Conservation (phyloP, 2,329 filamentous ascomycete species). For the Botrytis galanthina region DNA sequence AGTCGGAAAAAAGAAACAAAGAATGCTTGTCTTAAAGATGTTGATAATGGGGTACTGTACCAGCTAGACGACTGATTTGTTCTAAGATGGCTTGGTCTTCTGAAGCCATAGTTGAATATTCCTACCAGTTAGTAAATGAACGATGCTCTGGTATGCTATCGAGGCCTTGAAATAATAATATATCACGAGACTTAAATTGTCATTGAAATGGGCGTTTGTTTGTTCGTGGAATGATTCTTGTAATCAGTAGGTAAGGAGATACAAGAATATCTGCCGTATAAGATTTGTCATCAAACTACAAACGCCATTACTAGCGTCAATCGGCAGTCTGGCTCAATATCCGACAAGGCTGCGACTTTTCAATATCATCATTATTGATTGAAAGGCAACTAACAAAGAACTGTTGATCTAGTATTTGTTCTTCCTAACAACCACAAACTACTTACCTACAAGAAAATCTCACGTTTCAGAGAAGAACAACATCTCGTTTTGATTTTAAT, state of each 20-base stretch:
- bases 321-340: not conserved
- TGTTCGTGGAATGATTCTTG: not conserved
- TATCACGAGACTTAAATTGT: not conserved
- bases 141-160: not conserved
- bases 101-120: slow-evolving; percentile 43
- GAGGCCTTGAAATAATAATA: not conserved
- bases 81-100: slow-evolving; percentile 55
- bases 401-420: slow-evolving; percentile 5
- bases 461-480: not conserved
- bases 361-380: not conserved
- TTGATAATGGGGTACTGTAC: slow-evolving; percentile 41
- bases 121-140: slow-evolving; percentile 30
- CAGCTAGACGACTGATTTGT: slow-evolving; percentile 56
- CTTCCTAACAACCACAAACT: not conserved
- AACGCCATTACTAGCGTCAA: not conserved
- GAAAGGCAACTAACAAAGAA: slow-evolving; percentile 3
- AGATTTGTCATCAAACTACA: slow-evolving; percentile 9
- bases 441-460: not conserved
- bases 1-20: slow-evolving; percentile 39
- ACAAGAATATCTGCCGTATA: not conserved
- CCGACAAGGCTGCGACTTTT: slow-evolving; percentile 18
- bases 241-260: not conserved
- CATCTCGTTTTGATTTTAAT: not conserved
- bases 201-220: not conserved
- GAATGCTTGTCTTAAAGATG: slow-evolving; percentile 46